Evolutionary conservation across 1,284 basidiomycete species (phyloP), one percentile per base, ranked within the genome.

Genomic region (Mrakiaceae sp.): DNA sequence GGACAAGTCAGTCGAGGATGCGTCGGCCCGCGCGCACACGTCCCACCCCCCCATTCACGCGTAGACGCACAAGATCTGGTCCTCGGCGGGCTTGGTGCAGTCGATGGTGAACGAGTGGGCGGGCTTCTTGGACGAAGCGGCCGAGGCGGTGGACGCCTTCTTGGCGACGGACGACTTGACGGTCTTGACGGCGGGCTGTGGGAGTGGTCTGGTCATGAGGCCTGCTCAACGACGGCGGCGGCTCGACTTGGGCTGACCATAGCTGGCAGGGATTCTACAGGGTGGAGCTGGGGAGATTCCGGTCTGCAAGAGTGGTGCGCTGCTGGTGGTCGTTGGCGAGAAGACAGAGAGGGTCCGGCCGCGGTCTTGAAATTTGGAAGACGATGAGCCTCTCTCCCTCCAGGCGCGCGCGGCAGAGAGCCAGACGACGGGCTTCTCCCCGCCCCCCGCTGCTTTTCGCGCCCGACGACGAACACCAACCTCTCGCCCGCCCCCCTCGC

Each of bases 61-160:
- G 27, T 27, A 27, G 27, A 27, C 27, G 9, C n/a, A 53, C 52
- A 66, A 66, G 65, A 66, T 66, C 48, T 57, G 62, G 60, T 66
- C 65, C 57, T 66, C 65, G 43, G 65, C 65, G 12, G 65, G 65
- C 65, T 66, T 66, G 27, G 65, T 63, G 65, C 61, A 66, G 53
- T 66, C 65, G 27, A 66, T 66, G n/a, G 65, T 66, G 61, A 58
- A 66, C 51, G 46, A 50, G 44, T 58, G 54, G n/a, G 62, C 62
- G n/a, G 11, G 14, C 62, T 63, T 63, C 55, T 58, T 58, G 48
- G 51, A 54, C n/a, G 42, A 42, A 46, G 44, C 58, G 60, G 60
- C 40, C 14, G 55, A 44, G 7, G 55, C 42, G 42, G 43, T 57
- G 55, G 55, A 27, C 27, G 27, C 27, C 27, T 27, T 27, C 27